Base-by-base conservation (phyloP, 495 filamentous ascomycete species). In the Penicillium cinerascens region DNA sequence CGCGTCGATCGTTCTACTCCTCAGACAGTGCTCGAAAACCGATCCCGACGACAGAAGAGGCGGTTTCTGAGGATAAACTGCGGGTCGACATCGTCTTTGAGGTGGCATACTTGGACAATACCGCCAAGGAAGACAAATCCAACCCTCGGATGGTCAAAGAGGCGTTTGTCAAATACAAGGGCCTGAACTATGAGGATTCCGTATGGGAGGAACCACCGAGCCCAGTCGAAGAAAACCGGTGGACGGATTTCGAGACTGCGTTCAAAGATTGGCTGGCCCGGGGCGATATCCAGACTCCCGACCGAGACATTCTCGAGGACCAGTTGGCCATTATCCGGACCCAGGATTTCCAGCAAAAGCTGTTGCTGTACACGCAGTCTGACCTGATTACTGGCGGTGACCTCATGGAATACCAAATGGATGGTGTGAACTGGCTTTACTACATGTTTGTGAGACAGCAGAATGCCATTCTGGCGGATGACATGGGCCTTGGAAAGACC, bases 401-500 rank as follows among this genome's bases (percentile, higher is more conserved):
- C 52, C 75, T 97, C 35, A 97, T 99, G 92, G 75, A 80, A 10
- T 99, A 99, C 64, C 95, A 99, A 63, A 71, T 92, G 37, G 89
- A 97, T 17, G 95, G 95, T 15, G 67, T 97, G 51, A 97, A 97
- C 64, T 99, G 93, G 91, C 81, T 97, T n/a, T 87, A 95, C 51
- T 96, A 90, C 65, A 92, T 89, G 64, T 96, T 89, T 75, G 82
- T 87, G 53, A 73, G 81, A 42, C 76, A 85, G 54, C 79, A 88
- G 54, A 97, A 95, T 59, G 86, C 87, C n/a, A 93, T 99, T 60
- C 81, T 99, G 2, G 95, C 95, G 2, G 95, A 99, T 59, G 95
- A 99, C 65, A 99, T 99, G 95, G 95, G 95, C 4, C 82, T 99
- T 9, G 95, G 95, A 22, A 99, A 99, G 75, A 99, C 95, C 0